These are phyloP conservation scores for Fusarium armeniacum DNA, from an alignment of 2,329 filamentous ascomycete species.

Conservation along the genomic window DNA sequence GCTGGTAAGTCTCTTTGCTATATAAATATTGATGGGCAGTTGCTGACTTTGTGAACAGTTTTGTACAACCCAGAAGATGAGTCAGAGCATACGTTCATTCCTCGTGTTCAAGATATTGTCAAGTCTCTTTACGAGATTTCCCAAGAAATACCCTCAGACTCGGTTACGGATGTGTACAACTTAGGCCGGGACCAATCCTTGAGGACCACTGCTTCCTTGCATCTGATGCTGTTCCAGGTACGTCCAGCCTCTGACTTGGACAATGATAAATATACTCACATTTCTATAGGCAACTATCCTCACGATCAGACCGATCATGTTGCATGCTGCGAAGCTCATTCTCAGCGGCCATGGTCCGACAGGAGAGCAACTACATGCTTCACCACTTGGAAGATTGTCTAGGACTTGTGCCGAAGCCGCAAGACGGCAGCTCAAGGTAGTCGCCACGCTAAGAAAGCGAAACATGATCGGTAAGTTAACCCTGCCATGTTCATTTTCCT, in stretches of 20 bases:
- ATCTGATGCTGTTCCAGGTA: slow-evolving; percentile 54
- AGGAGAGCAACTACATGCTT: slow-evolving; percentile 44
- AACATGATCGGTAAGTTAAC: slow-evolving; percentile 49
- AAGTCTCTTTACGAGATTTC: slow-evolving; percentile 48
- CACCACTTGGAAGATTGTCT: slow-evolving; percentile 48
- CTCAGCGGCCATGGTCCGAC: slow-evolving; percentile 45
- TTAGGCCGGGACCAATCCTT: slow-evolving; percentile 49
- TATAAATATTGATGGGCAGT: fast-evolving
- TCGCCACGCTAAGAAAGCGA: slow-evolving; percentile 49
- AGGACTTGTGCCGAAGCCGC: slow-evolving; percentile 51
- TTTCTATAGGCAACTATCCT: slow-evolving; percentile 49
- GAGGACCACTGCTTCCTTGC: slow-evolving; percentile 52
- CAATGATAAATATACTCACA: background rate
- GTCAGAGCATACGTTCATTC: slow-evolving; percentile 51
- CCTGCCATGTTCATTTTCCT: fast-evolving
- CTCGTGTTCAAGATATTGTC: slow-evolving; percentile 53
- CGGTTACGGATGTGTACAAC: slow-evolving; percentile 44
- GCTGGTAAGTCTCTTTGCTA: slow-evolving; percentile 22
- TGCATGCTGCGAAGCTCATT: slow-evolving; percentile 50
- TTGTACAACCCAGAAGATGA: slow-evolving; percentile 52
- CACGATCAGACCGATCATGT: slow-evolving; percentile 50
- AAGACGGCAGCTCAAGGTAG: slow-evolving; percentile 48
- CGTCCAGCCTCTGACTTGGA: fast-evolving
- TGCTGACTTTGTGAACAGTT: slow-evolving; percentile 22
- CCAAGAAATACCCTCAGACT: slow-evolving; percentile 47